Evolutionary conservation across 1,284 basidiomycete species (phyloP).

Genomic region (Schizophyllum amplum): DNA sequence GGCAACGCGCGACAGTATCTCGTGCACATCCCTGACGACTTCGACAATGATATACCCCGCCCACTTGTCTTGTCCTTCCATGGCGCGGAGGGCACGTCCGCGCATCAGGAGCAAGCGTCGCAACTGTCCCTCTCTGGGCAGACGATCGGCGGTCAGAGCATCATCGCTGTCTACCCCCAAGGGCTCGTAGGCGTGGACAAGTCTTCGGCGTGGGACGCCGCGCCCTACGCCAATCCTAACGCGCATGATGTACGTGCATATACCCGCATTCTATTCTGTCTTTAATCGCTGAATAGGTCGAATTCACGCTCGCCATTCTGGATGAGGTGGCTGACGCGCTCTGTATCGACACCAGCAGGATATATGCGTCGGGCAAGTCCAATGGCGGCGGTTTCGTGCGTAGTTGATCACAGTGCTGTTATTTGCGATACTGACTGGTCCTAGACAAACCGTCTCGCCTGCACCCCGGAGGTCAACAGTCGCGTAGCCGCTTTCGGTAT

Average conservation of each 20-base stretch:
- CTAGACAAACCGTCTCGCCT: conserved; percentile 9
- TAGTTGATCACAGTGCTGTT: background rate
- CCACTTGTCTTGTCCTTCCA: background rate
- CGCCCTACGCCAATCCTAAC: background rate
- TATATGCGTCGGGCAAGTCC: conserved; percentile 10
- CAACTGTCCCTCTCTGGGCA: background rate
- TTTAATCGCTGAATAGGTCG: background rate
- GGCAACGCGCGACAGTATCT: background rate
- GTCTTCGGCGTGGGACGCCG: background rate
- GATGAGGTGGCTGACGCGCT: conserved; percentile 3
- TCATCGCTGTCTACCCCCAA: background rate
- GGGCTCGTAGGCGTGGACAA: background rate
- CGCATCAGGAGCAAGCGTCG: background rate
- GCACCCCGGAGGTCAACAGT: conserved; percentile 1
- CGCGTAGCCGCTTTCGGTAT: conserved; percentile 8
- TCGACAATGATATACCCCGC: background rate
- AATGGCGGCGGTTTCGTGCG: conserved; percentile 10
- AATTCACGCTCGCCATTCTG: conserved; percentile 3
- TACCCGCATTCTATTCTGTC: background rate
- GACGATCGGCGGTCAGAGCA: background rate
- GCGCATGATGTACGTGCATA: background rate
- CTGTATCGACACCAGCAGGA: conserved; percentile 7
- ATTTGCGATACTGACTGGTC: background rate
- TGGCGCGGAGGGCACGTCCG: background rate
- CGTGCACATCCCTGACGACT: background rate